Evolutionary conservation across 1,284 basidiomycete species (phyloP).

Genomic region (Austroboletus niveus): DNA sequence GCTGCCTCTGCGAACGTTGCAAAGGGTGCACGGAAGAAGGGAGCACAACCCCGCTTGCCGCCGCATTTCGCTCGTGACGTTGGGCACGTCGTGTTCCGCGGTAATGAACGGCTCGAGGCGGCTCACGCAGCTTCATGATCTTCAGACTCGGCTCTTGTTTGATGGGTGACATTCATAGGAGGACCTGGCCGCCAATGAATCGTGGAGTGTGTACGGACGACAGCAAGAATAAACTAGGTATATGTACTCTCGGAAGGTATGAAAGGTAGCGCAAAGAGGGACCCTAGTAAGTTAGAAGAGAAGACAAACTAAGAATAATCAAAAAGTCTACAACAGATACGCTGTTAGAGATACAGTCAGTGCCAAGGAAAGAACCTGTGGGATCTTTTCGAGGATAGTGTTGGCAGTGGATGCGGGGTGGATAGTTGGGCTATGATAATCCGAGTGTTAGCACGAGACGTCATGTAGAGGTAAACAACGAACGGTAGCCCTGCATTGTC

Average conservation of each 20-base stretch:
- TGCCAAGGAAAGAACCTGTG: conserved; percentile 19
- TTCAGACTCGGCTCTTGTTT: neutral
- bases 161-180: neutral
- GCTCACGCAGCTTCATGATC: neutral
- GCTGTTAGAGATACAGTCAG: conserved; percentile 16
- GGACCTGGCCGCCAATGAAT: conserved; percentile 4
- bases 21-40: conserved; percentile 1
- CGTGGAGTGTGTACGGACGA: neutral
- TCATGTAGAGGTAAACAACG: conserved; percentile 27
- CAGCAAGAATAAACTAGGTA: neutral
- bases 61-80: conserved; percentile 58
- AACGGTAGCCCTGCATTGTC: conserved; percentile 66
- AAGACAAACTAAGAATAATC: neutral
- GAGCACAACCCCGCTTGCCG: conserved; percentile 36
- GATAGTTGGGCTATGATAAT: conserved; percentile 20
- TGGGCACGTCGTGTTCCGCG: conserved; percentile 63
- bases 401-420: conserved; percentile 24
- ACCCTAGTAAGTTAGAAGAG: too few relatives aligned
- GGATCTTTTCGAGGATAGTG: conserved; percentile 10
- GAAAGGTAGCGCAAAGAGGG: conserved; percentile 5
- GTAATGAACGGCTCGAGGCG: conserved; percentile 43
- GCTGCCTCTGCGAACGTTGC: neutral
- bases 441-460: conserved; percentile 11
- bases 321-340: conserved; percentile 22
- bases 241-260: neutral